Evolutionary conservation across 208 protist genomes (phyloP).

Genomic region (Zelonia costaricensis): DNA sequence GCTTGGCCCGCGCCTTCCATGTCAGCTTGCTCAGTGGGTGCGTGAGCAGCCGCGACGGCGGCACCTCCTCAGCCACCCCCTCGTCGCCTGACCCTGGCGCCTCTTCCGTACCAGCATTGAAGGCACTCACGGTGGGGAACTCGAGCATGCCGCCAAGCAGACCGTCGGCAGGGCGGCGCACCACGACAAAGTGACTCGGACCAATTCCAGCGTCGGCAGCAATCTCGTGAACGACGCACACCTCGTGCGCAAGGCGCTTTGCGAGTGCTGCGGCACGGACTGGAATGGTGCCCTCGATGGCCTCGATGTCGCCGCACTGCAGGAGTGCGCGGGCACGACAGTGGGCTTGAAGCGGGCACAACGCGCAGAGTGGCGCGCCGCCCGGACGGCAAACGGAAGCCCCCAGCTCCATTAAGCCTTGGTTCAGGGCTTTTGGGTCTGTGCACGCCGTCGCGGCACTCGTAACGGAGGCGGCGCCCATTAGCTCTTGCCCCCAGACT

Average conservation of each 20-base stretch:
- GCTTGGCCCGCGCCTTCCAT: background rate
- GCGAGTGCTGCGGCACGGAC: conserved; percentile 36
- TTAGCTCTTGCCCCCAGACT: conserved; percentile 62
- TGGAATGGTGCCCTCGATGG: conserved; percentile 83
- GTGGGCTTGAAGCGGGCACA: conserved; percentile 63
- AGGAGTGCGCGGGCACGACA: conserved; percentile 54
- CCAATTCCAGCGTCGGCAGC: background rate
- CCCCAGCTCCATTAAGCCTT: conserved; percentile 95
- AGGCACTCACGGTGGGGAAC: conserved; percentile 50
- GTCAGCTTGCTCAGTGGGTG: conserved; percentile 10
- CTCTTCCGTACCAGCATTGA: no score
- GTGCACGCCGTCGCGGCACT: conserved; percentile 18
- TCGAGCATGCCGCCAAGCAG: conserved; percentile 88
- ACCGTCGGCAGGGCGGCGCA: conserved; percentile 53
- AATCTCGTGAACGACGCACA: conserved; percentile 80
- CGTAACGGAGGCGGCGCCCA: conserved; percentile 31
- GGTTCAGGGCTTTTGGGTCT: conserved; percentile 77
- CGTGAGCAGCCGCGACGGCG: background rate
- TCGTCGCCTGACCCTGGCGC: background rate
- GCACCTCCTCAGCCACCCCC: no score
- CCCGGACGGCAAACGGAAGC: conserved; percentile 80
- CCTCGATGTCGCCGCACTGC: conserved; percentile 40
- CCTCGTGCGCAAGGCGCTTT: conserved; percentile 56
- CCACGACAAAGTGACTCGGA: conserved; percentile 53
- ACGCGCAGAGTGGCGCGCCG: conserved; percentile 60